Evolutionary conservation across 1,139 yeast species (phyloP).

Genomic region (Hansenula sp.): DNA sequence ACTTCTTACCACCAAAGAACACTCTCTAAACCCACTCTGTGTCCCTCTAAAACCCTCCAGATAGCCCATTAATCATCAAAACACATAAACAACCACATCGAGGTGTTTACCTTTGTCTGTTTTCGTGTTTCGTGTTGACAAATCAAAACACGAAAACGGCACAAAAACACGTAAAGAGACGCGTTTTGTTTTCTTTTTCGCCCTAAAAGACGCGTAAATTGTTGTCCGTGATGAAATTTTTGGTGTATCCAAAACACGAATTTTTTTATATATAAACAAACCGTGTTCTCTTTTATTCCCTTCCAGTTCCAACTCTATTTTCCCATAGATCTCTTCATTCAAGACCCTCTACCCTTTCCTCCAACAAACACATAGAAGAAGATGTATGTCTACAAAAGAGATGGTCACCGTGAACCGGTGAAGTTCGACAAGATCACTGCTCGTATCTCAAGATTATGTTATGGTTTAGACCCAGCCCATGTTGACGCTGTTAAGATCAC

Average conservation of each 20-base stretch:
- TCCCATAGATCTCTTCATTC: neutral
- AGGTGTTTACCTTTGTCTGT: neutral
- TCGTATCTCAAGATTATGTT: slow-evolving; percentile 63
- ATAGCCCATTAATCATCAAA: neutral
- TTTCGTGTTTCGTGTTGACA: neutral
- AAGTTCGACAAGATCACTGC: slow-evolving; percentile 74
- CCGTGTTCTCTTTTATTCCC: slow-evolving; percentile 4
- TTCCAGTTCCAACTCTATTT: too few relatives aligned
- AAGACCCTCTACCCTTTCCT: neutral
- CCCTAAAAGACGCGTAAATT: slow-evolving; percentile 4
- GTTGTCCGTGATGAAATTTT: slow-evolving; percentile 2
- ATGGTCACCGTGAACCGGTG: slow-evolving; percentile 85
- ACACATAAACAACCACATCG: neutral
- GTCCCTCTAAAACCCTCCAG: too few relatives aligned
- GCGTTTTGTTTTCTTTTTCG: slow-evolving; percentile 1
- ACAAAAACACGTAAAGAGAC: neutral
- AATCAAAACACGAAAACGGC: slow-evolving; percentile 1
- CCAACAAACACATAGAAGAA: neutral
- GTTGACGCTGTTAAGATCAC: slow-evolving; percentile 89
- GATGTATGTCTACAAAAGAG: slow-evolving; percentile 59
- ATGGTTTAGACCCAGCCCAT: slow-evolving; percentile 78
- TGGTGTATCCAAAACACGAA: slow-evolving; percentile 2
- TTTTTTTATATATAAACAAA: slow-evolving; percentile 4
- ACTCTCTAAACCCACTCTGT: too few relatives aligned
- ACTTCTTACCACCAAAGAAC: too few relatives aligned